A percentile compares a stretch with the other conserved stretches of the same genome.
phyloP scores from a whole-genome alignment of 768 basidiomycete species.

The Tricholoma sp. region DNA sequence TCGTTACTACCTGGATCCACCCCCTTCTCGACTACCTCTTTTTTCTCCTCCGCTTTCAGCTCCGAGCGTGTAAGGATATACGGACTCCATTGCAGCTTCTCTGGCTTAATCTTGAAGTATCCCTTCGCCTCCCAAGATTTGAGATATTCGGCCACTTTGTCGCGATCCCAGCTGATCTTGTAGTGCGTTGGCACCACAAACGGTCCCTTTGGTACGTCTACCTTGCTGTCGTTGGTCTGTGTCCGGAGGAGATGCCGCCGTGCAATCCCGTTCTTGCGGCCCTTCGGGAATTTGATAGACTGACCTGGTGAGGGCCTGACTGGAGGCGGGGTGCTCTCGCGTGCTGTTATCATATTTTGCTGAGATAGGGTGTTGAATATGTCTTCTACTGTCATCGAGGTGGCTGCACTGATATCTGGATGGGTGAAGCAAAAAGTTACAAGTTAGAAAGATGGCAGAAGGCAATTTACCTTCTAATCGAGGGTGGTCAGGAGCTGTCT shows the following conservation, averaged over 20 bases:
- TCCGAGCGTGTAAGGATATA: slow-evolving; percentile 46
- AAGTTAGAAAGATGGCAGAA: background rate
- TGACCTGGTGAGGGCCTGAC: slow-evolving; percentile 71
- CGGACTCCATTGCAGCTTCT: slow-evolving; percentile 92
- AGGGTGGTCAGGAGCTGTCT: slow-evolving; percentile 52
- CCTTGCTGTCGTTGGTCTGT: slow-evolving; percentile 44
- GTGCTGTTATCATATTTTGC: slow-evolving; percentile 67
- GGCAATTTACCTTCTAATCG: slow-evolving; percentile 67
- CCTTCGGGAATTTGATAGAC: slow-evolving; percentile 67
- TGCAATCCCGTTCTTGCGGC: slow-evolving; percentile 59
- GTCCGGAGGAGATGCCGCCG: slow-evolving; percentile 59
- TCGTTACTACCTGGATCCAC: slow-evolving; percentile 11
- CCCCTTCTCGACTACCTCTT: slow-evolving; percentile 14
- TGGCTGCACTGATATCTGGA: slow-evolving; percentile 76
- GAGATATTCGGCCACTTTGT: slow-evolving; percentile 60
- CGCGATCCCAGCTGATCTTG: slow-evolving; percentile 67
- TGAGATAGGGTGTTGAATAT: slow-evolving; percentile 68
- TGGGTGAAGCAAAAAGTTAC: background rate
- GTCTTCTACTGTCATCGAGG: slow-evolving; percentile 91
- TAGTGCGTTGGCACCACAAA: slow-evolving; percentile 68
- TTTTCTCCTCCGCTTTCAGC: slow-evolving; percentile 6
- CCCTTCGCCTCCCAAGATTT: slow-evolving; percentile 72
- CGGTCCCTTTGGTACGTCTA: slow-evolving; percentile 38
- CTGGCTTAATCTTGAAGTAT: slow-evolving; percentile 69
- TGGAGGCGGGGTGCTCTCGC: slow-evolving; percentile 44